A percentile compares a stretch with the other conserved stretches of the same genome.
These are phyloP conservation scores for Dianthus caryophyllus DNA, from an alignment of 148 eudicot genomes.

Conservation along the genomic window DNA sequence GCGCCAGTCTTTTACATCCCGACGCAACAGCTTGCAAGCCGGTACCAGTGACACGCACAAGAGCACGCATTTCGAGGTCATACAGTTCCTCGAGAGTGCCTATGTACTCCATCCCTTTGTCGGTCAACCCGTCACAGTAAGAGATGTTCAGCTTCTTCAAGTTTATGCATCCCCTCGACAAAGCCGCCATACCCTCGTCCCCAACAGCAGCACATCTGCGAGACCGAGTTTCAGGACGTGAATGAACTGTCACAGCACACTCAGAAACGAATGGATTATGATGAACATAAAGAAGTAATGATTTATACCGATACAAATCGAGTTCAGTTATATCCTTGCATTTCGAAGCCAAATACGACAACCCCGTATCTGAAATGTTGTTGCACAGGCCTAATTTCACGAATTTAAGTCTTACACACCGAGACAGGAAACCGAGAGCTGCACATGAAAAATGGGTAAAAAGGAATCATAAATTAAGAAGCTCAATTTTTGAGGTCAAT, in stretches of 20 bases:
- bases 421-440: conserved; percentile 59
- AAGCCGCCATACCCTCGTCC: conserved; percentile 55
- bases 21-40: conserved; percentile 56
- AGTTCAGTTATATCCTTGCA: conserved; percentile 56
- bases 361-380: conserved; percentile 58
- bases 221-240: conserved; percentile 8
- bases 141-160: conserved; percentile 59
- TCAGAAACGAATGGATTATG: not conserved
- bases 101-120: conserved; percentile 53
- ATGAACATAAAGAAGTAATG: not conserved
- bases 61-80: conserved; percentile 60
- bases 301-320: conserved; percentile 66
- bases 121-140: conserved; percentile 58
- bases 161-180: conserved; percentile 64
- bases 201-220: conserved; percentile 60
- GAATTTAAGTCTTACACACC: conserved; percentile 50
- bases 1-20: conserved; percentile 58
- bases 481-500: too few relatives aligned
- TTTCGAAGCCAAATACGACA: conserved; percentile 54
- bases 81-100: conserved; percentile 47
- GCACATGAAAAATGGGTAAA: conserved; percentile 17
- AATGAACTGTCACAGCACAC: not conserved
- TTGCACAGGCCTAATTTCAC: conserved; percentile 68
- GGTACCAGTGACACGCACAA: conserved; percentile 38
- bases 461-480: not conserved